These are phyloP conservation scores for Pestalotiopsis sp. DNA, from an alignment of 2,329 filamentous ascomycete species.

Conservation along the genomic window DNA sequence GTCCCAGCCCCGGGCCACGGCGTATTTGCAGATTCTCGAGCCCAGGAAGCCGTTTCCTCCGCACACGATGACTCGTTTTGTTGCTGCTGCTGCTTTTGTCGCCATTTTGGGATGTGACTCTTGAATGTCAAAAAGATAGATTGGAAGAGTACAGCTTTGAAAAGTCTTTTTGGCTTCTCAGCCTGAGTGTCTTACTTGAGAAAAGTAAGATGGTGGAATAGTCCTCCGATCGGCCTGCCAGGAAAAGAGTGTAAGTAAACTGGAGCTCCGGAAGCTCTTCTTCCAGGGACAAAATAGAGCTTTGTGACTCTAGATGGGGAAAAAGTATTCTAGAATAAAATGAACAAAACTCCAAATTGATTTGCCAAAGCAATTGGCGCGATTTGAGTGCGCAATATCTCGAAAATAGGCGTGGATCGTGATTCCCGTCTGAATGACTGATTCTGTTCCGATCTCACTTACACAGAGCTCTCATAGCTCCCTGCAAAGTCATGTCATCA, in stretches of 20 bases:
- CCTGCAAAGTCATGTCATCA: constrained; percentile 24
- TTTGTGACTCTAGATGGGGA: not conserved
- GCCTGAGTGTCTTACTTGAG: not conserved
- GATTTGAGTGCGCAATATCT: not conserved
- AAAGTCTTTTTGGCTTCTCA: not conserved
- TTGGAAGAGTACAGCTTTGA: too few species aligned
- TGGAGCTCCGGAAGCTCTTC: not conserved
- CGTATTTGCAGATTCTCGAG: constrained; percentile 87
- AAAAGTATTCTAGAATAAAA: not conserved
- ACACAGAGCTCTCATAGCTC: constrained; percentile 4
- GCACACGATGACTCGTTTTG: constrained; percentile 85
- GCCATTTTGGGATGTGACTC: not conserved
- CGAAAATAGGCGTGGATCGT: not conserved
- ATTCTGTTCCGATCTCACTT: not conserved
- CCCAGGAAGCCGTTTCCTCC: constrained; percentile 94
- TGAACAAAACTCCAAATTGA: not conserved
- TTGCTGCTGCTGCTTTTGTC: constrained; percentile 43
- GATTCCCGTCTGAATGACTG: too few species aligned
- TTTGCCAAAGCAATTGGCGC: not conserved
- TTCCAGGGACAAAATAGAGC: not conserved
- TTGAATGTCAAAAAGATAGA: not conserved
- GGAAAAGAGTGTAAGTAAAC: not conserved
- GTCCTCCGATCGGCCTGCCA: not conserved
- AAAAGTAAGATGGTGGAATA: not conserved
- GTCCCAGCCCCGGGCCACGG: constrained; percentile 83